phyloP scores from a whole-genome alignment of 1,139 yeast species.

The Protomyces macrosporus region DNA sequence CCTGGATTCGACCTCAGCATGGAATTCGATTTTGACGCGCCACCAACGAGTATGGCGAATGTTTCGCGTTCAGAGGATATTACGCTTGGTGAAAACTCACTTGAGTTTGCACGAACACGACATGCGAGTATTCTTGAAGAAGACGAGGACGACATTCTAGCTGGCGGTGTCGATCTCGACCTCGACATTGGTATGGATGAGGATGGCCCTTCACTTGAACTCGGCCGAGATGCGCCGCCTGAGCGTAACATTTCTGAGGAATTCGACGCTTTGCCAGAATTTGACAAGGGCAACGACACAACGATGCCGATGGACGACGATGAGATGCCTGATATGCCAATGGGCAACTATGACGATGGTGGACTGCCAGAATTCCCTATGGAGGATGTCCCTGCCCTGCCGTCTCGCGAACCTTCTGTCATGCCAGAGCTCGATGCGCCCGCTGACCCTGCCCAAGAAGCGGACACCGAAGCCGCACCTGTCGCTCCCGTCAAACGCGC shows the following conservation, averaged over 20 bases:
- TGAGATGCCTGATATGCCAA: neutral
- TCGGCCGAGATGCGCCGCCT: slow-evolving; percentile 46
- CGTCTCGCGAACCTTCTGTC: slow-evolving; percentile 7
- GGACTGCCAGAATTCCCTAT: neutral
- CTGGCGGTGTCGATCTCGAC: slow-evolving; percentile 25
- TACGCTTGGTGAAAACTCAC: slow-evolving; percentile 12
- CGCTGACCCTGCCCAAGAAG: neutral
- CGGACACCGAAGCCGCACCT: neutral
- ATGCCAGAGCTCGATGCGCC: slow-evolving; percentile 5
- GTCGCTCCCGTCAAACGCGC: neutral
- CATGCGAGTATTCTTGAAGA: slow-evolving; percentile 11
- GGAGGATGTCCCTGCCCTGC: neutral
- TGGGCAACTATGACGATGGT: neutral
- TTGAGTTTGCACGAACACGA: slow-evolving; percentile 9
- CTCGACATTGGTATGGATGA: slow-evolving; percentile 31
- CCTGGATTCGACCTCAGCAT: slow-evolving; percentile 28
- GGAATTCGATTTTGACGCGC: slow-evolving; percentile 22
- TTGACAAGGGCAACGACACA: slow-evolving; percentile 29
- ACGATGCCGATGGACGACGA: slow-evolving; percentile 7
- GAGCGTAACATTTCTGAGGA: slow-evolving; percentile 32
- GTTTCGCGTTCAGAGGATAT: slow-evolving; percentile 25
- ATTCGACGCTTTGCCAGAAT: slow-evolving; percentile 30
- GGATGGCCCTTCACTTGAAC: slow-evolving; percentile 53
- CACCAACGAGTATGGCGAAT: slow-evolving; percentile 12
- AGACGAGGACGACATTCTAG: slow-evolving; percentile 31